Evolutionary conservation across 2,329 filamentous ascomycete genomes (phyloP), one percentile per base, ranked within the genome.

Genomic region (Raffaelea albimanens): DNA sequence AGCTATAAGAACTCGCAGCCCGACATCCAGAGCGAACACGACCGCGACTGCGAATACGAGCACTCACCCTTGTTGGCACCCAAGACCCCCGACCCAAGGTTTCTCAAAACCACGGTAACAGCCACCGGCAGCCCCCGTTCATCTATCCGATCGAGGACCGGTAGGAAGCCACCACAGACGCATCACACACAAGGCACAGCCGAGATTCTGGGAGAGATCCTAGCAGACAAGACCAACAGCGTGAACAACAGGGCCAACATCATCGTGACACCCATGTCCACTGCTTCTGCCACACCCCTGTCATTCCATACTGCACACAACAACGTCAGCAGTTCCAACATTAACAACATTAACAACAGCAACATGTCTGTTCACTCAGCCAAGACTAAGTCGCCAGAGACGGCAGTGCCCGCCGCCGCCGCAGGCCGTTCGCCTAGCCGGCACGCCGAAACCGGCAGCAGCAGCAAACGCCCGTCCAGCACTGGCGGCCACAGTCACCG

Each of bases 101-200:
- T 20, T 34, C 23, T 13, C 9, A 14, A 23, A 13, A 13, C 22
- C 21, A 1, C 29, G 42, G 7, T 25, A 23, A 16, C 20, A 31
- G n/a, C 13, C 11, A 13, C 14, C 5, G n/a, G n/a, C n/a, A 5
- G 7, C 20, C 18, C 4, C 23, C 18, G 3, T 8, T 42, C 22
- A 5, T 16, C 40, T 4, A 18, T 23, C 5, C 20, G 21, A 5
- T 13, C 3, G 9, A 10, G 40, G 4, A 11, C 21, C 8, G 43
- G 47, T 11, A 42, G 51, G 33, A 52, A 48, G 29, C 57, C 57
- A 5, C 57, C 55, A 2, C 53, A 54, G 18, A 57, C 56, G 4
- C 54, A 56, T 34, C 57, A 56, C 53, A 61, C 59, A 14, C 58
- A 60, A 40, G 57, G 56, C 14, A 60, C 59, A 13, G 55, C 59